A percentile compares a stretch with the other conserved stretches of the same genome.
phyloP scores from a whole-genome alignment of 2,329 filamentous ascomycete species.

The Emydomyces testavorans region DNA sequence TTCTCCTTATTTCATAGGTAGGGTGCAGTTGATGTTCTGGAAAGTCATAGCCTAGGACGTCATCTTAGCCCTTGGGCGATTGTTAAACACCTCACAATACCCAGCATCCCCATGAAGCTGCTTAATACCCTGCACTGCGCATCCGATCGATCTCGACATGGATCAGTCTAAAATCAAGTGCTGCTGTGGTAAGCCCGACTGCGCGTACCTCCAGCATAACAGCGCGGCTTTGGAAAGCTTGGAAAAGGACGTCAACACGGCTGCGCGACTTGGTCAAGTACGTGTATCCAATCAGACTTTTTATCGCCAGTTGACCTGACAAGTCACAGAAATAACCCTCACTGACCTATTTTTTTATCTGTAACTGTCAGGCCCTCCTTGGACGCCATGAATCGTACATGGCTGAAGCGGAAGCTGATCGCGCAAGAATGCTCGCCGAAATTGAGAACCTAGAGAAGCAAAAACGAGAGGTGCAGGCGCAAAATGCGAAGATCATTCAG shows the following conservation, averaged over 20 bases:
- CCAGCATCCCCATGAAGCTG: not conserved
- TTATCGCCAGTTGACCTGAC: not conserved
- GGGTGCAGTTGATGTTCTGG: no score
- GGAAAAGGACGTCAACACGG: constrained; percentile 76
- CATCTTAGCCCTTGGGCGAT: no score
- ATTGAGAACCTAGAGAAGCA: constrained; percentile 65
- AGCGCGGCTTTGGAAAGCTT: constrained; percentile 64
- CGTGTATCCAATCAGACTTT: constrained; percentile 14
- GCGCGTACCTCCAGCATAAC: constrained; percentile 71
- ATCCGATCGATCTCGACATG: constrained; percentile 5
- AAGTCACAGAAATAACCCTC: constrained; percentile 1
- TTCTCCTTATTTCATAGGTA: no score
- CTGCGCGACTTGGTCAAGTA: constrained; percentile 87
- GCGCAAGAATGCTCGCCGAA: constrained; percentile 56
- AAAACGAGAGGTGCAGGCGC: constrained; percentile 61
- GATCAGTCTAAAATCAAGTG: constrained; percentile 39
- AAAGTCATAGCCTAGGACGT: no score
- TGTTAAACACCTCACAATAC: not conserved
- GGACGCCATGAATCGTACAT: constrained; percentile 90
- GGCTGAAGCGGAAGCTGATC: constrained; percentile 79
- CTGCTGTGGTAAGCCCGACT: constrained; percentile 76
- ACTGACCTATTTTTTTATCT: constrained; percentile 12
- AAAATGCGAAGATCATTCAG: constrained; percentile 66
- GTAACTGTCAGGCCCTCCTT: constrained; percentile 59
- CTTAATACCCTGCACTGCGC: not conserved